Percentiles rank a stretch among this genome's conserved stretches.
phyloP scores from a whole-genome alignment of 1,139 yeast species.

The Pichia sp. region DNA sequence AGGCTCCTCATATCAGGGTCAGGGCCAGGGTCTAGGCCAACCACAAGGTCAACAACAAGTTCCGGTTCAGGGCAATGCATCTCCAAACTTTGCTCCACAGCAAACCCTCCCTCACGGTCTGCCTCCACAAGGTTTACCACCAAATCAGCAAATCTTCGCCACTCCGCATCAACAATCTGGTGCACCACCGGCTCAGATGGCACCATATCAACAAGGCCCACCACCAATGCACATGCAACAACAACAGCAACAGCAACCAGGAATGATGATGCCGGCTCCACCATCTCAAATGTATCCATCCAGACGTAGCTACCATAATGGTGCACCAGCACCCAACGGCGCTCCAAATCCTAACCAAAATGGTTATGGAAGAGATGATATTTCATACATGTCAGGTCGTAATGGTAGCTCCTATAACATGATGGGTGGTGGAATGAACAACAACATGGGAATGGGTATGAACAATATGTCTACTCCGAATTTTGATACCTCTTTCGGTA shows the following conservation, averaged over 20 bases:
- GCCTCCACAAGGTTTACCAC: slow-evolving; percentile 27
- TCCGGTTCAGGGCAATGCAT: slow-evolving; percentile 16
- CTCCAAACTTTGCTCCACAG: slow-evolving; percentile 23
- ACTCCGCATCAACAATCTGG: slow-evolving; percentile 13
- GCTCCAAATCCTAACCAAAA: too few relatives aligned
- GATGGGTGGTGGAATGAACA: slow-evolving; percentile 2
- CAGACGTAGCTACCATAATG: too few relatives aligned
- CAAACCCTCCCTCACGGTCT: slow-evolving; percentile 27
- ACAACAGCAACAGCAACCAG: too few relatives aligned
- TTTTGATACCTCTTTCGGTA: slow-evolving; percentile 13
- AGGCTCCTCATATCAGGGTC: background rate
- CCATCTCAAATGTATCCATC: too few relatives aligned
- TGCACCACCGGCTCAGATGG: background rate
- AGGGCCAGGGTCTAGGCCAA: slow-evolving; percentile 3
- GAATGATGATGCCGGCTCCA: too few relatives aligned
- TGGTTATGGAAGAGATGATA: slow-evolving; percentile 20
- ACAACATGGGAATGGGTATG: too few relatives aligned
- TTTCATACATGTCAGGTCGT: slow-evolving; percentile 17
- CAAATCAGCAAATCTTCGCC: slow-evolving; percentile 21
- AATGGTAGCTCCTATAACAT: too few relatives aligned
- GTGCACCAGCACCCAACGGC: slow-evolving; percentile 6
- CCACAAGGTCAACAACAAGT: slow-evolving; percentile 9
- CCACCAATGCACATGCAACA: slow-evolving; percentile 2
- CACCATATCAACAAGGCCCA: background rate
- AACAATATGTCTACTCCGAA: slow-evolving; percentile 2